These are phyloP conservation scores for Amauroascus niger DNA, from an alignment of 2,329 filamentous ascomycete species.

Conservation along the genomic window DNA sequence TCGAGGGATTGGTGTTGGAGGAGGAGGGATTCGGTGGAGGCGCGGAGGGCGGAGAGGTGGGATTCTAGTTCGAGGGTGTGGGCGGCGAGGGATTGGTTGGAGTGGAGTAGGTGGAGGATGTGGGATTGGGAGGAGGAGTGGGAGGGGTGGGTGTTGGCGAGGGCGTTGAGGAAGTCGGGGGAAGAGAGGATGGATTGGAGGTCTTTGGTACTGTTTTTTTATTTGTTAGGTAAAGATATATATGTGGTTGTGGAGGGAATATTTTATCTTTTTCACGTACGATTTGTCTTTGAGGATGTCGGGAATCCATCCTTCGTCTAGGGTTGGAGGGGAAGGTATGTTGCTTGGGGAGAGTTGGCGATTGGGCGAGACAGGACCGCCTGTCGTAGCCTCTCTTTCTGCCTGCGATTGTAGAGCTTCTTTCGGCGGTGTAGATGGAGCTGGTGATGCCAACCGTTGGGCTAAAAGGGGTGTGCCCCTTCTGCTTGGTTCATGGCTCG, in stretches of 20 bases:
- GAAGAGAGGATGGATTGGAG: conserved; percentile 71
- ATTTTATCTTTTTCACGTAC: conserved; percentile 41
- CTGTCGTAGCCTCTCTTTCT: conserved; percentile 13
- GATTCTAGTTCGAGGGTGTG: conserved; percentile 36
- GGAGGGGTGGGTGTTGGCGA: conserved; percentile 67
- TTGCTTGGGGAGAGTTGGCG: conserved; percentile 16
- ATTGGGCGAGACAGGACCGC: conserved; percentile 13
- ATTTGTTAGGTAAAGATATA: background rate
- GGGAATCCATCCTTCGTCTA: conserved; percentile 66
- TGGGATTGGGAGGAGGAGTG: conserved; percentile 54
- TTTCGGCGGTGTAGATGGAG: conserved; percentile 28
- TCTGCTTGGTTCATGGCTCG: conserved; percentile 58
- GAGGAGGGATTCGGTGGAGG: conserved; percentile 67
- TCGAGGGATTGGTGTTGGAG: conserved; percentile 77
- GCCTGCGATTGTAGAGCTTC: conserved; percentile 18
- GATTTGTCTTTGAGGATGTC: conserved; percentile 68
- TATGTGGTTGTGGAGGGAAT: background rate
- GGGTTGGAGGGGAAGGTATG: conserved; percentile 26
- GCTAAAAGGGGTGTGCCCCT: conserved; percentile 52
- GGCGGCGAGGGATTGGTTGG: conserved; percentile 61
- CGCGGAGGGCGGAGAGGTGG: conserved; percentile 47
- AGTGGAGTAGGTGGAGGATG: conserved; percentile 55
- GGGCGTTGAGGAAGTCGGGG: conserved; percentile 59
- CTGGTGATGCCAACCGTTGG: conserved; percentile 37
- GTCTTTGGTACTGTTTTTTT: conserved; percentile 24